Base-by-base conservation (phyloP, 2,329 filamentous ascomycete genomes). In the Ceratocystis alfenasii region DNA sequence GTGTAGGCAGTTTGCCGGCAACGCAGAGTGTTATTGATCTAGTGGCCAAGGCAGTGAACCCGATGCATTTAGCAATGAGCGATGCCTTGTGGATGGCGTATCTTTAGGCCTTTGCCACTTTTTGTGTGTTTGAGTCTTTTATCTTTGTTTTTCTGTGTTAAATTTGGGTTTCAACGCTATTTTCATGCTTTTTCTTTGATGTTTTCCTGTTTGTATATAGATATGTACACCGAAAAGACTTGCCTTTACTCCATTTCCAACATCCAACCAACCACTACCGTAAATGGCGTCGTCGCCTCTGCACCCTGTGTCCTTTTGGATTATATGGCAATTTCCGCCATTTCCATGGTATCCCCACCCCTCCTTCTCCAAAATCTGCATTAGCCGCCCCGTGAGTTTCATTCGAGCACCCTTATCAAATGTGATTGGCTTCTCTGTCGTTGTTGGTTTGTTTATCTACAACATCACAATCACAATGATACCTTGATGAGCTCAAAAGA, bases 31-130 rank as follows among this genome's bases (percentile, higher is more conserved):
- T 96, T 36, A 93, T 99, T 72, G 94, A 99, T 76, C 77, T 95
- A 69, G 88, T 99, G 69, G 89, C 89, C n/a, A 88, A 87, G 77
- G 91, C 93, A 1, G 92, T 95, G 17, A 95, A 96, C 76, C 94
- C 94, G 1, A 86, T 89, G 78, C 91, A 94, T 74, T 75, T 99
- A 76, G 87, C 88, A 57, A 84, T 89, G 75, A 92, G 89, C 72
- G 94, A 99, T 79, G 86, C 92, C 67, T 78, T 99, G 71, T 99
- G 94, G 91, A 97, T 97, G 93, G 87, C 90, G 28, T 99, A 95
- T 78, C 78, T 97, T 73, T 97, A 80, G 76, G 46, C 25, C n/a
- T 22, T 59, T 63, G 33, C 41, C 44, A 45, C 20, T 68, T 64
- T 61, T 66, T 65, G 53, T 60, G 62, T 66, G 66, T 44, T 20